Conservation (phyloP, 192 early-diverging fungal genomes). For the Spizellomyces sp. region DNA sequence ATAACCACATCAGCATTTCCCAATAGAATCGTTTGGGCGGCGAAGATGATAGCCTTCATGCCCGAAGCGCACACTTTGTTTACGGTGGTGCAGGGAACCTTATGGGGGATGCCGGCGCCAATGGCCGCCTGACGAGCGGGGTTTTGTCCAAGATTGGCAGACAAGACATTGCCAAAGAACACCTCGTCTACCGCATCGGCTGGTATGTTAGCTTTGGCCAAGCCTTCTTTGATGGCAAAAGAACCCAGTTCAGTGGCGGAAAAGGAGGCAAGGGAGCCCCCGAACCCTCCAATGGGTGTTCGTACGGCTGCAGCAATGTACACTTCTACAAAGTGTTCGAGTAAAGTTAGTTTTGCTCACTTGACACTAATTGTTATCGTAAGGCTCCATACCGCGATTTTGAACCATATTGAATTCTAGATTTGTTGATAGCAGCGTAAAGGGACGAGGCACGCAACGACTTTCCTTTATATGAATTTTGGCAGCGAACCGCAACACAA, state of each 20-base stretch:
- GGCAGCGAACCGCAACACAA: too few relatives aligned
- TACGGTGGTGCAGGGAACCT: conserved; percentile 89
- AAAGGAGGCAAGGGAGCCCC: conserved; percentile 83
- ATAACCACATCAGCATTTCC: conserved; percentile 60
- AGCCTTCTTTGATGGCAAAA: conserved; percentile 84
- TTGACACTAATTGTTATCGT: not conserved
- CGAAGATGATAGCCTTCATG: conserved; percentile 93
- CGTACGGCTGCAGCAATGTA: conserved; percentile 90
- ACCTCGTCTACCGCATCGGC: conserved; percentile 89
- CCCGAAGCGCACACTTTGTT: conserved; percentile 99
- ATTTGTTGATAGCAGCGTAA: not conserved
- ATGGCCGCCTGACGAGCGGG: conserved; percentile 94
- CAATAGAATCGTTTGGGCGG: conserved; percentile 59
- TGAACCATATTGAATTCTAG: not conserved
- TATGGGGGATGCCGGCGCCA: conserved; percentile 79
- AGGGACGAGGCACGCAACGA: too few relatives aligned
- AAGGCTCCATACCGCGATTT: not conserved
- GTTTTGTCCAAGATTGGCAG: conserved; percentile 86
- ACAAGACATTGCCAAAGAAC: conserved; percentile 94
- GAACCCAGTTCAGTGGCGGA: conserved; percentile 83
- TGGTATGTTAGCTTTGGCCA: conserved; percentile 75
- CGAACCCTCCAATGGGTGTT: conserved; percentile 91
- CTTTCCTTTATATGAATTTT: too few relatives aligned
- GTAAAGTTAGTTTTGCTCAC: not conserved
- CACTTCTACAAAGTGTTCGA: conserved; percentile 44